These are phyloP conservation scores for Vitis hybrid DNA, from an alignment of 177 flowering plant genomes.

Conservation along the genomic window DNA sequence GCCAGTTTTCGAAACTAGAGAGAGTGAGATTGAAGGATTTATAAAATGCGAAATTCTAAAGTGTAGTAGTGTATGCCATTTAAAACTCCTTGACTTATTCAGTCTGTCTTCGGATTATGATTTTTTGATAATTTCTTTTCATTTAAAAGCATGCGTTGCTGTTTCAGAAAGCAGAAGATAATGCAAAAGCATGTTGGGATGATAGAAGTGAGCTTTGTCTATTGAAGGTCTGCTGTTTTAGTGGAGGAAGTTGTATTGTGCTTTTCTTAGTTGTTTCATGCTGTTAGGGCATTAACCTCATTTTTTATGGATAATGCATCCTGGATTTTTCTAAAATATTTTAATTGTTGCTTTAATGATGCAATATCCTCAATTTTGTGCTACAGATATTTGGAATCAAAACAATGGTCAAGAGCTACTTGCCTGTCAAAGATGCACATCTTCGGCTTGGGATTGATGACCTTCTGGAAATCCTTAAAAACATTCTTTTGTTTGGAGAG, in stretches of 20 bases:
- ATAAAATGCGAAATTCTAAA: slow-evolving; percentile 63
- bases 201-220: slow-evolving; percentile 83
- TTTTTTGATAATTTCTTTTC: neutral
- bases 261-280: neutral
- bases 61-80: slow-evolving; percentile 52
- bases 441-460: slow-evolving; percentile 76
- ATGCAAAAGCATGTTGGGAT: slow-evolving; percentile 54
- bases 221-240: slow-evolving; percentile 66
- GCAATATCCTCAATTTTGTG: slow-evolving; percentile 1
- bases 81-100: neutral
- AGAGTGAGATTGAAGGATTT: slow-evolving; percentile 74
- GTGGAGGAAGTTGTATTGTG: slow-evolving; percentile 8
- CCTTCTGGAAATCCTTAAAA: slow-evolving; percentile 60
- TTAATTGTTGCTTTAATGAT: neutral
- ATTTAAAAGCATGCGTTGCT: slow-evolving; percentile 1
- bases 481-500: slow-evolving; percentile 74
- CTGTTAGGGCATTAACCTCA: neutral
- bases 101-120: neutral
- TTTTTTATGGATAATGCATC: slow-evolving; percentile 6
- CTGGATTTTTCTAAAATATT: neutral
- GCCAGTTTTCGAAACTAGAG: slow-evolving; percentile 97
- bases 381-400: slow-evolving; percentile 83
- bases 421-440: slow-evolving; percentile 91
- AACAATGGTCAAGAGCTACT: slow-evolving; percentile 88
- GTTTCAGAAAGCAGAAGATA: slow-evolving; percentile 59